Evolutionary conservation across 2,329 filamentous ascomycete genomes (phyloP).

Genomic region (Aphanocladium album): DNA sequence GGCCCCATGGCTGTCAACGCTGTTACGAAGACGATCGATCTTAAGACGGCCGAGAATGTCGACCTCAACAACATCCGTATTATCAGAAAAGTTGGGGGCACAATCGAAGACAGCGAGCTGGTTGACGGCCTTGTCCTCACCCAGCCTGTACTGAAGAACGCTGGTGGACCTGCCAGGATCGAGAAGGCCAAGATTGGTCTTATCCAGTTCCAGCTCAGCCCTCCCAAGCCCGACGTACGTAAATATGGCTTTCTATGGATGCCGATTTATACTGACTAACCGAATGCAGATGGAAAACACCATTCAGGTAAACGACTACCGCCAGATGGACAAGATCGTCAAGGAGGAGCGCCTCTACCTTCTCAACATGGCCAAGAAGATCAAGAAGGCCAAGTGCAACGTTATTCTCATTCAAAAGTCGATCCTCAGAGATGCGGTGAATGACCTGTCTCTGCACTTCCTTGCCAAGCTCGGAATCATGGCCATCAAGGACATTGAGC

Average conservation of each 20-base stretch:
- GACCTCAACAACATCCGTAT: slow-evolving; percentile 95
- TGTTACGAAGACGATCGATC: slow-evolving; percentile 90
- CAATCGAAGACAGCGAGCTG: slow-evolving; percentile 97
- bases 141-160: slow-evolving; percentile 89
- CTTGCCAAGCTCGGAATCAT: slow-evolving; percentile 94
- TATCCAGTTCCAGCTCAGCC: slow-evolving; percentile 98
- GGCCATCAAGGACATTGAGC: slow-evolving; percentile 94
- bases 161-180: slow-evolving; percentile 83
- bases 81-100: slow-evolving; percentile 95
- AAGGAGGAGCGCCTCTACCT: slow-evolving; percentile 98
- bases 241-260: background rate
- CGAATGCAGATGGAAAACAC: slow-evolving; percentile 87
- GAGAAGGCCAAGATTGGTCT: slow-evolving; percentile 96
- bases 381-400: slow-evolving; percentile 99
- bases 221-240: slow-evolving; percentile 89
- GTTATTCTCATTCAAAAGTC: slow-evolving; percentile 98
- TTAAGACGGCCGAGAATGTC: slow-evolving; percentile 93
- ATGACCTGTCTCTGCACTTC: slow-evolving; percentile 96
- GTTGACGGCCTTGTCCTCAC: slow-evolving; percentile 90
- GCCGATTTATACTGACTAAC: slow-evolving; percentile 17
- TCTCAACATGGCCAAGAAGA: slow-evolving; percentile 99
- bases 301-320: slow-evolving; percentile 98
- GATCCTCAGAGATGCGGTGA: slow-evolving; percentile 94
- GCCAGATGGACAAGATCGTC: slow-evolving; percentile 99
- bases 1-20: slow-evolving; percentile 98